Percentiles rank a stretch among this genome's conserved stretches.
Conservation (phyloP, 306 rosid genomes). For the Medicago lupulina region DNA sequence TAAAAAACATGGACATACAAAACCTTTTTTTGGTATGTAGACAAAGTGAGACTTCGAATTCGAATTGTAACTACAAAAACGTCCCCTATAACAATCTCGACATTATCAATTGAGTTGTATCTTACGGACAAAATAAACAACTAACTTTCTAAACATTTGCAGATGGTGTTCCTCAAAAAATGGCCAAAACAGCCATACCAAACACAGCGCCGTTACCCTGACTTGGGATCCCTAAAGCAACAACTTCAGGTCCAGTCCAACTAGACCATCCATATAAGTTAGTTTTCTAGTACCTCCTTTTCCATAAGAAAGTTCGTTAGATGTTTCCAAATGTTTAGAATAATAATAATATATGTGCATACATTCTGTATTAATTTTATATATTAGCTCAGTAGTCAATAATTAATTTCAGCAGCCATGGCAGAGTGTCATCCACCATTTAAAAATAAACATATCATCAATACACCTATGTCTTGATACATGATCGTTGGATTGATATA, state of each 20-base stretch:
- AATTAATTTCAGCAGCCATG: not conserved
- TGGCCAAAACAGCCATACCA: not conserved
- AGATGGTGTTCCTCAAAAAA: no score
- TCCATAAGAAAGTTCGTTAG: not conserved
- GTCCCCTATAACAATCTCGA: no score
- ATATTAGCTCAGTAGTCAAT: not conserved
- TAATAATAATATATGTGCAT: constrained; percentile 1
- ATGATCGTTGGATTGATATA: not conserved
- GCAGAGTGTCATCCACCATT: not conserved
- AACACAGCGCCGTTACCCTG: not conserved
- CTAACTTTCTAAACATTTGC: no score
- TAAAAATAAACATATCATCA: not conserved
- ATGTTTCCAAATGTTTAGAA: not conserved
- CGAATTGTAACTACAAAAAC: no score
- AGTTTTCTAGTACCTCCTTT: not conserved
- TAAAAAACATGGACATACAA: no score
- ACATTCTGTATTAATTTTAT: constrained; percentile 11
- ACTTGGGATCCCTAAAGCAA: not conserved
- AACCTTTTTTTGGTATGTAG: no score
- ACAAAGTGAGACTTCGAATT: no score
- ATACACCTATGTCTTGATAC: not conserved
- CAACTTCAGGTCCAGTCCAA: constrained; percentile 18
- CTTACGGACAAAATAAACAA: no score
- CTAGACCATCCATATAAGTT: not conserved
- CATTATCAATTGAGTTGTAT: no score